Conservation (phyloP, 108 stramenopile species). For the Skeletonema tropicum region DNA sequence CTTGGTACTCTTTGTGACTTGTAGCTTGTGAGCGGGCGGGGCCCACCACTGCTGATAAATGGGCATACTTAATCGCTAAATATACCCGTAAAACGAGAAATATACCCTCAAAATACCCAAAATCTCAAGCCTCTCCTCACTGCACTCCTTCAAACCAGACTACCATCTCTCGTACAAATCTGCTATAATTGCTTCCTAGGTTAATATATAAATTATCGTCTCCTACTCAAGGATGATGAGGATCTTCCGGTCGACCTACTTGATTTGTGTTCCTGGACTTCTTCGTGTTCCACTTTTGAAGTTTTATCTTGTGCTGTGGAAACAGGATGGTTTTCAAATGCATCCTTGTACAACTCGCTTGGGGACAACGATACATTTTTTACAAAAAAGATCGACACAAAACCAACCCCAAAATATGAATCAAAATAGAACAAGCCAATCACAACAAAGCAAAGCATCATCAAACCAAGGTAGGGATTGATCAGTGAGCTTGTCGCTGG, state of each 20-base stretch:
- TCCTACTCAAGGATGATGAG: constrained; percentile 1
- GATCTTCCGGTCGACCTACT: neutral
- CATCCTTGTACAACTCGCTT: constrained; percentile 27
- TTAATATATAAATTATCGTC: neutral
- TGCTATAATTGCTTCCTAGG: too few species aligned
- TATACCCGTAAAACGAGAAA: too few species aligned
- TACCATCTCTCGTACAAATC: too few species aligned
- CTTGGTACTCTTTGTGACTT: too few species aligned
- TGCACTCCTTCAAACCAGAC: too few species aligned
- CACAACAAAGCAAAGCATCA: constrained; percentile 44
- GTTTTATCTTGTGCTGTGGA: neutral
- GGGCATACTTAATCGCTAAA: too few species aligned
- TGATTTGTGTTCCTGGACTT: neutral
- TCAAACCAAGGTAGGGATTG: constrained; percentile 49
- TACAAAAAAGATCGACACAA: constrained; percentile 36
- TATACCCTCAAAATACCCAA: too few species aligned
- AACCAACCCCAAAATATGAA: constrained; percentile 55
- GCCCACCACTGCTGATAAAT: too few species aligned
- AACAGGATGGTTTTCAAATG: constrained; percentile 11
- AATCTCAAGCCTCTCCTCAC: too few species aligned
- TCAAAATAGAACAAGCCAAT: constrained; percentile 65
- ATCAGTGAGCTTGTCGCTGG: constrained; percentile 15
- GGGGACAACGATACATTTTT: constrained; percentile 16
- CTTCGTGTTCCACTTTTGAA: neutral
- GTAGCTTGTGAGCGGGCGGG: too few species aligned